Evolutionary conservation across 495 filamentous ascomycete genomes (phyloP).

Genomic region (Aspergillus diversus): DNA sequence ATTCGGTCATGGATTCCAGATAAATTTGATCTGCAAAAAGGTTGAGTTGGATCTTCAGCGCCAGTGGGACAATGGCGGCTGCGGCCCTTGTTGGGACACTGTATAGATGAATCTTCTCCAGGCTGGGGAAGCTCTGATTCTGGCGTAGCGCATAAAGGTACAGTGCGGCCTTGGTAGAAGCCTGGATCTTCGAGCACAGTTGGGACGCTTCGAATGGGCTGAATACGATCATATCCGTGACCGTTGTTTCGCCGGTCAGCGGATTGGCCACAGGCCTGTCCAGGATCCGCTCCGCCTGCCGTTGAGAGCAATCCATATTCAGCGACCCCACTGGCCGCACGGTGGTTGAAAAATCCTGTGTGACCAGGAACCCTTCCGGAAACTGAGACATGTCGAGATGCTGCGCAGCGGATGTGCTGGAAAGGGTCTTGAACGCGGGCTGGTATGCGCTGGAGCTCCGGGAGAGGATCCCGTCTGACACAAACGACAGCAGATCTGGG

Average conservation of each 20-base stretch:
- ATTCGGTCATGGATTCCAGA: slow-evolving; percentile 10
- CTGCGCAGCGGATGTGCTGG: slow-evolving; percentile 14
- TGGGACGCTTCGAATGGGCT: slow-evolving; percentile 65
- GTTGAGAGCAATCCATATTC: too few species aligned
- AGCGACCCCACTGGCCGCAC: not conserved
- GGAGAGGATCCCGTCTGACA: slow-evolving; percentile 26
- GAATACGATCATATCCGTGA: slow-evolving; percentile 53
- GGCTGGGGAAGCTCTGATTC: slow-evolving; percentile 40
- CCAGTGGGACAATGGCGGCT: slow-evolving; percentile 1
- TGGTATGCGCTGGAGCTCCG: not conserved
- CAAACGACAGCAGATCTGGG: slow-evolving; percentile 45
- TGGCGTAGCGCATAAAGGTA: slow-evolving; percentile 63
- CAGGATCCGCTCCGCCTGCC: not conserved
- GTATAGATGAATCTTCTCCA: slow-evolving; percentile 55
- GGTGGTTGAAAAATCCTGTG: slow-evolving; percentile 11
- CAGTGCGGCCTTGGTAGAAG: slow-evolving; percentile 31
- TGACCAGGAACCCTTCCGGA: slow-evolving; percentile 13
- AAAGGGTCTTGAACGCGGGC: slow-evolving; percentile 12
- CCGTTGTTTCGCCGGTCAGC: slow-evolving; percentile 25
- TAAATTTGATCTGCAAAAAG: slow-evolving; percentile 21
- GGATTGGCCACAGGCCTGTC: slow-evolving; percentile 18
- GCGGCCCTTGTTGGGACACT: slow-evolving; percentile 17
- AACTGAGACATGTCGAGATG: slow-evolving; percentile 17
- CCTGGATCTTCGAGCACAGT: slow-evolving; percentile 45
- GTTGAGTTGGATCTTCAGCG: slow-evolving; percentile 17